Percentiles rank a stretch among this genome's conserved stretches.
Evolutionary conservation across 1,284 basidiomycete species (phyloP).

Genomic region (Malassezia equina): DNA sequence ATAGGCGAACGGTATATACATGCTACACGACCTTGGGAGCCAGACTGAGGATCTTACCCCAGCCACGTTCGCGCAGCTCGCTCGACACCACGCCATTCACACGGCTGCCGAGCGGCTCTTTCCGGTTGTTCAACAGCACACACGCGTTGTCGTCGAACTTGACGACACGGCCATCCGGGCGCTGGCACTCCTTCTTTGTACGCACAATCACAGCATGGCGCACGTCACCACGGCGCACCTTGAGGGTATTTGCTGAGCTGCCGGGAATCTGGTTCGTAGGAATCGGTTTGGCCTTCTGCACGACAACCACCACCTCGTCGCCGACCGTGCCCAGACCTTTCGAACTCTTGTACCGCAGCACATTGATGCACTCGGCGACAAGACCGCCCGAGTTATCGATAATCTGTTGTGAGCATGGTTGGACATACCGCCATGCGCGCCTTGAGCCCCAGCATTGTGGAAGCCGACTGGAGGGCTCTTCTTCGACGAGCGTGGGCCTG

Average conservation of each 20-base stretch:
- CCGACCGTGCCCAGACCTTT: conserved; percentile 65
- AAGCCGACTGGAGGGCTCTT: not conserved
- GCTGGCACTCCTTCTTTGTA: conserved; percentile 66
- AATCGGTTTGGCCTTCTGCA: conserved; percentile 81
- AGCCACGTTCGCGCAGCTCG: conserved; percentile 79
- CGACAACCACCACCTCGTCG: conserved; percentile 93
- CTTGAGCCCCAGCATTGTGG: conserved; percentile 45
- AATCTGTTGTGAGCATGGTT: conserved; percentile 53
- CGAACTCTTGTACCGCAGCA: conserved; percentile 83
- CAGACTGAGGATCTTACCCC: conserved; percentile 85
- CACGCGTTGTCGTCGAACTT: conserved; percentile 97
- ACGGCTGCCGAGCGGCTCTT: conserved; percentile 88
- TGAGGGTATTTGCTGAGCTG: conserved; percentile 44
- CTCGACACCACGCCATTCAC: conserved; percentile 87
- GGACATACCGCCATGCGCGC: conserved; percentile 40
- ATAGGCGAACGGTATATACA: not conserved
- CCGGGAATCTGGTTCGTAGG: conserved; percentile 21
- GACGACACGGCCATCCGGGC: conserved; percentile 76
- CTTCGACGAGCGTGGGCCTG: not conserved
- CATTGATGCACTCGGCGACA: conserved; percentile 90
- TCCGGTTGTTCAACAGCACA: conserved; percentile 88
- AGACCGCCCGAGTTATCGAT: conserved; percentile 98
- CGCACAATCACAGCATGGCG: conserved; percentile 88
- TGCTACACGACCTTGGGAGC: conserved; percentile 67
- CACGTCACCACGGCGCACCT: conserved; percentile 79